phyloP scores from a whole-genome alignment of 495 filamentous ascomycete species.

The Schizothecium vesticola region DNA sequence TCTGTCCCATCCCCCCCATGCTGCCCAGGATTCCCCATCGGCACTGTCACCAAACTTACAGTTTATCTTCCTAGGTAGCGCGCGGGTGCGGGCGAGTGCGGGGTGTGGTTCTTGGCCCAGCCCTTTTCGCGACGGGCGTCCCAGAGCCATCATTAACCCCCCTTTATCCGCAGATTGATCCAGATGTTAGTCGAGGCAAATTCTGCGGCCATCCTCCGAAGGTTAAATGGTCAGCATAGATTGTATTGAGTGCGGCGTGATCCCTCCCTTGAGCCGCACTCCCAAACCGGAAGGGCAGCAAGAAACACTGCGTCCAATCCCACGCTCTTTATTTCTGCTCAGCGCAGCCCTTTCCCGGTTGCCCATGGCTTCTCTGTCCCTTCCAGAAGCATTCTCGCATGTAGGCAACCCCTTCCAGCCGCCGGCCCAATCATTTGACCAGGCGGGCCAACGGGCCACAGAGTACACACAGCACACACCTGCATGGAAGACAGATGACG shows the following conservation, averaged over 20 bases:
- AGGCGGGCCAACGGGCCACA: background rate
- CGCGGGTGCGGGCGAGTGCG: background rate
- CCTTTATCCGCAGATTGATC: slow-evolving; percentile 30
- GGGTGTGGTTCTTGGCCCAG: slow-evolving; percentile 2
- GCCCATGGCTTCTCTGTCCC: background rate
- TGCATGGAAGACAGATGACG: background rate
- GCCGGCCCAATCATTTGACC: slow-evolving; percentile 8
- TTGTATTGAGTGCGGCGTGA: slow-evolving; percentile 19
- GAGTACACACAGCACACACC: background rate
- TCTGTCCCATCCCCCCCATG: background rate
- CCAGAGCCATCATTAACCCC: slow-evolving; percentile 6
- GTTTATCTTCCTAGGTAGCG: background rate
- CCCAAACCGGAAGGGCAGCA: slow-evolving; percentile 12
- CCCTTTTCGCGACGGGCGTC: slow-evolving; percentile 10
- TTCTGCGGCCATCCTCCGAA: slow-evolving; percentile 18
- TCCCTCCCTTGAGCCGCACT: slow-evolving; percentile 25
- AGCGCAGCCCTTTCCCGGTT: background rate
- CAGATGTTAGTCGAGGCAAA: slow-evolving; percentile 10
- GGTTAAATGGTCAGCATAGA: slow-evolving; percentile 26
- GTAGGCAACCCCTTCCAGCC: background rate
- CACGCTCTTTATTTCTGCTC: background rate
- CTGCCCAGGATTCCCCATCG: background rate
- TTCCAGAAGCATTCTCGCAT: slow-evolving; percentile 6
- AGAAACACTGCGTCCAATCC: background rate
- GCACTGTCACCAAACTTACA: background rate